phyloP scores from a whole-genome alignment of 805 yeast genomes.

The Saccharomyces paradoxus region DNA sequence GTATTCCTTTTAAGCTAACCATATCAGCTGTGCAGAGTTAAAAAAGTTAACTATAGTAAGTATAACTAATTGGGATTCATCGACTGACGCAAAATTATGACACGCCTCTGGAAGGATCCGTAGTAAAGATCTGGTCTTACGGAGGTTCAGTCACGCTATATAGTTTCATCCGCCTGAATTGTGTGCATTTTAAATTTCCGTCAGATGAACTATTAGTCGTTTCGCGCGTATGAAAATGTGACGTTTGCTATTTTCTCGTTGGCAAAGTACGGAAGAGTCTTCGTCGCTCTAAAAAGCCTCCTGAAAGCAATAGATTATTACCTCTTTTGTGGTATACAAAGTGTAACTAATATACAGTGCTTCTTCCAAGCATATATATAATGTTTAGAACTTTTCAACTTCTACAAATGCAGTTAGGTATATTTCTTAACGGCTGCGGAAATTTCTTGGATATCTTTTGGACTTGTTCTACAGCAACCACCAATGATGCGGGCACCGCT shows the following conservation, averaged over 20 bases:
- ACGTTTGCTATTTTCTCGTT: neutral
- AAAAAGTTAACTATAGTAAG: neutral
- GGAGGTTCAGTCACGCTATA: too few relatives aligned
- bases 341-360: neutral
- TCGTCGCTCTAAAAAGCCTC: neutral
- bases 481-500: conserved; percentile 49
- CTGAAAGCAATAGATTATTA: neutral
- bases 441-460: conserved; percentile 32
- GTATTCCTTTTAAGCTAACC: neutral
- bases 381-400: neutral
- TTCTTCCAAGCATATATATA: neutral
- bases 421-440: conserved; percentile 10
- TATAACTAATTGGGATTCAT: too few relatives aligned
- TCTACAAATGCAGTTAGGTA: neutral
- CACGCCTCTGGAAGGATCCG: too few relatives aligned
- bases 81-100: too few relatives aligned
- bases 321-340: neutral
- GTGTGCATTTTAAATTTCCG: neutral
- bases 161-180: neutral
- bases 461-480: conserved; percentile 70
- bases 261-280: neutral
- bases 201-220: neutral
- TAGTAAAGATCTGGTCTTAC: too few relatives aligned
- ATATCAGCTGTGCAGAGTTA: too few relatives aligned
- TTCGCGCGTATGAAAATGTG: too few relatives aligned